These are phyloP conservation scores for Cantharellus anzutake DNA, from an alignment of 768 basidiomycete species.

Conservation along the genomic window DNA sequence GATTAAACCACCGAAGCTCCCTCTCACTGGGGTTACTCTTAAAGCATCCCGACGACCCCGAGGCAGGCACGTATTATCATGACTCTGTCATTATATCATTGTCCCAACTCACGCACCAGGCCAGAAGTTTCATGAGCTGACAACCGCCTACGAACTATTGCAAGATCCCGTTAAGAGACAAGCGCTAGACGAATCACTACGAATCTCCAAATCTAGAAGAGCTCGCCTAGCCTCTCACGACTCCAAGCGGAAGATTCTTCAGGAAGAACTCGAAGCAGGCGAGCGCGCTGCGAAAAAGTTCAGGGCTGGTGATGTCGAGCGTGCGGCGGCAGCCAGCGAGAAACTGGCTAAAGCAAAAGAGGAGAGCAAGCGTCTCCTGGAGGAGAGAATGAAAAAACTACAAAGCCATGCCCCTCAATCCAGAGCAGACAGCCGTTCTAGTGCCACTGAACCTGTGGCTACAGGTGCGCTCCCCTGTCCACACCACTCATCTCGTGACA, in stretches of 20 bases:
- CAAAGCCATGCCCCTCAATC: too few relatives aligned
- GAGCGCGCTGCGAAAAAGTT: constrained; percentile 63
- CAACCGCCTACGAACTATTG: constrained; percentile 59
- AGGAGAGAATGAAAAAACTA: too few relatives aligned
- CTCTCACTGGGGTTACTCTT: background rate
- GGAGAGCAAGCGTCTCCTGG: constrained; percentile 36
- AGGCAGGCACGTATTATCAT: constrained; percentile 35
- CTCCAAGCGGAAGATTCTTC: constrained; percentile 49
- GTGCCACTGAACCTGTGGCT: too few relatives aligned
- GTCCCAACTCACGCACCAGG: constrained; percentile 20
- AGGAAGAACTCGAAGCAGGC: constrained; percentile 61
- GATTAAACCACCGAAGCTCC: constrained; percentile 7
- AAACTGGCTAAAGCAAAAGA: constrained; percentile 61
- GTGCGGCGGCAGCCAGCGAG: constrained; percentile 34
- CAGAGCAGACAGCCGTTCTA: too few relatives aligned
- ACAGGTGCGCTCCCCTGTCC: too few relatives aligned
- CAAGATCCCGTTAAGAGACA: constrained; percentile 64
- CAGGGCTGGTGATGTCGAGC: constrained; percentile 33
- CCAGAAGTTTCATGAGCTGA: constrained; percentile 69
- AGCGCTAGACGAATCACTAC: constrained; percentile 64
- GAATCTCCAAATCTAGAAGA: constrained; percentile 44
- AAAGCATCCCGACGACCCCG: constrained; percentile 61
- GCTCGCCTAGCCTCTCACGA: constrained; percentile 54
- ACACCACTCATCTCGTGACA: too few relatives aligned
- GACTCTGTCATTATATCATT: background rate